Conservation (phyloP, 2,329 filamentous ascomycete species). For the Gremmenia infestans region DNA sequence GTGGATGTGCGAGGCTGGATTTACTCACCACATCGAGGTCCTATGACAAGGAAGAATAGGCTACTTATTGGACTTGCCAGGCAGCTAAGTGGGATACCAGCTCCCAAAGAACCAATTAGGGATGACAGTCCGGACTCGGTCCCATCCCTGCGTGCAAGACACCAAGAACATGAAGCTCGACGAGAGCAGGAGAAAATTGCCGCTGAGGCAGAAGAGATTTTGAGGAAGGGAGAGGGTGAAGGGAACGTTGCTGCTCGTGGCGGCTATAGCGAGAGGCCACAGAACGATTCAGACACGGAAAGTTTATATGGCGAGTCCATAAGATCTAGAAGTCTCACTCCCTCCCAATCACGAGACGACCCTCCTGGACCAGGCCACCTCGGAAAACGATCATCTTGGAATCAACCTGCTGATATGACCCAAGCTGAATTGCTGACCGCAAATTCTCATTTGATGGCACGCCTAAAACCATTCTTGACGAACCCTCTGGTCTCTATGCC, state of each 20-base stretch:
- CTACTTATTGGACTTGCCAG: slow-evolving; percentile 81
- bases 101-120: slow-evolving; percentile 26
- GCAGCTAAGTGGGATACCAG: slow-evolving; percentile 80
- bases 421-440: slow-evolving; percentile 72
- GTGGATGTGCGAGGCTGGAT: slow-evolving; percentile 96
- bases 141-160: slow-evolving; percentile 25
- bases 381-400: slow-evolving; percentile 39
- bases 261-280: slow-evolving; percentile 65
- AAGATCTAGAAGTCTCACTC: slow-evolving; percentile 13
- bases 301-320: slow-evolving; percentile 24
- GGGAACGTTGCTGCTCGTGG: slow-evolving; percentile 66
- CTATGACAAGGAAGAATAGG: slow-evolving; percentile 81
- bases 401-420: slow-evolving; percentile 54
- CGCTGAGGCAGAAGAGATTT: slow-evolving; percentile 70
- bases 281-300: slow-evolving; percentile 38
- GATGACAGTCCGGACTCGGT: slow-evolving; percentile 26
- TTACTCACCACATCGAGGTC: slow-evolving; percentile 78
- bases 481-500: slow-evolving; percentile 72
- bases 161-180: slow-evolving; percentile 43
- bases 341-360: slow-evolving; percentile 23
- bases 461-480: slow-evolving; percentile 84
- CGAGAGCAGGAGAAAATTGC: slow-evolving; percentile 62
- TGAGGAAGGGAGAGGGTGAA: slow-evolving; percentile 66
- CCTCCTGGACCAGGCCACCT: slow-evolving; percentile 33
- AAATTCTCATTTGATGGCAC: slow-evolving; percentile 82